phyloP scores from a whole-genome alignment of 768 basidiomycete species.

The Megacollybia marginata region DNA sequence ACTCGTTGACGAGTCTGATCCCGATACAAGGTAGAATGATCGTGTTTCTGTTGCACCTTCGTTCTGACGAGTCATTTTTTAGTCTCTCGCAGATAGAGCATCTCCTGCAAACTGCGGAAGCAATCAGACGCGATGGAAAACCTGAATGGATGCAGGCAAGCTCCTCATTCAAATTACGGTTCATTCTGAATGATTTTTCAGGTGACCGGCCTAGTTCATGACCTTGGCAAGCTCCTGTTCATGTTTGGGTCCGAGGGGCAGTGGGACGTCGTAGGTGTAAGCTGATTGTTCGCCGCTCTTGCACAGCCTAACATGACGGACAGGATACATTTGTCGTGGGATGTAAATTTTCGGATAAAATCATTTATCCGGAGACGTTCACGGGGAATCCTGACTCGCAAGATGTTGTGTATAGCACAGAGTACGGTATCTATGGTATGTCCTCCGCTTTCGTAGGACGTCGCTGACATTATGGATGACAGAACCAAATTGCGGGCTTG shows the following conservation, averaged over 20 bases:
- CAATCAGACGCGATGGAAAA: conserved; percentile 77
- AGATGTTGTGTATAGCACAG: conserved; percentile 61
- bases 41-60: background rate
- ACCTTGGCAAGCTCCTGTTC: conserved; percentile 82
- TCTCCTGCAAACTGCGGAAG: conserved; percentile 86
- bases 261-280: conserved; percentile 90
- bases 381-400: conserved; percentile 59
- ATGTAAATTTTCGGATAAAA: conserved; percentile 79
- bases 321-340: conserved; percentile 78
- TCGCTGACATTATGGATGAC: too few species aligned
- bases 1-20: conserved; percentile 85
- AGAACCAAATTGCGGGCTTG: conserved; percentile 69
- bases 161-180: conserved; percentile 1
- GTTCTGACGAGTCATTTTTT: conserved; percentile 2
- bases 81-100: conserved; percentile 91
- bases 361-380: conserved; percentile 77
- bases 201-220: conserved; percentile 80
- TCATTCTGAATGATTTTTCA: conserved; percentile 17
- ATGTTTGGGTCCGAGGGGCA: conserved; percentile 84
- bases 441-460: too few species aligned
- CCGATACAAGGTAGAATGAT: conserved; percentile 44
- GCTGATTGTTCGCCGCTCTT: conserved; percentile 13
- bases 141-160: conserved; percentile 85
- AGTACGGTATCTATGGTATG: conserved; percentile 57
- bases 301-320: background rate